Base-by-base conservation (phyloP, 83 land plant species). In the Picea abies region DNA sequence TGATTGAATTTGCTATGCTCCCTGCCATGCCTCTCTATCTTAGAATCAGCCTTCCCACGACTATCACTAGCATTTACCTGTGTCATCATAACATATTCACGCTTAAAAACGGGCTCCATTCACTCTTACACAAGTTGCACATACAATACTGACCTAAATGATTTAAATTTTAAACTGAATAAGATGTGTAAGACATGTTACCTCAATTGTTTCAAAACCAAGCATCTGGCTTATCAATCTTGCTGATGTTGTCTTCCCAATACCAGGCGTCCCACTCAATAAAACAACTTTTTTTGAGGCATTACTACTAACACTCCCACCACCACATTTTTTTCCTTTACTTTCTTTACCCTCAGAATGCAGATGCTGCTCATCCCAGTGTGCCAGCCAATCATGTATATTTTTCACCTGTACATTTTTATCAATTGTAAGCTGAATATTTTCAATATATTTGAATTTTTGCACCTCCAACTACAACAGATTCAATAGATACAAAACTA, bases 31-130 rank as follows among this genome's bases (percentile, higher is more conserved):
- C 99, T 87, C 90, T 61, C 64, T 63, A 97, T 89, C 62, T 94
- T 93, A 56, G 96, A 63, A 83, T 97, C 97, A 64, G 99, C 93
- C 87, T 97, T 97, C 11, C 99, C 98, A 84, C 99, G 97, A 68
- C 79, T 96, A 77, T 96, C 99, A 86, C 99, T 97, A 73, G 99
- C 99, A 96, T 97, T 97, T 7, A 97, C 99, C 99, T 97, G 81
- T 22, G 84, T 16, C 25, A 67, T 60, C 79, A 81, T 25, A 5
- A 8, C 19, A 47, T 44, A 78, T 23, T 66, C 16, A n/a, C 22
- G 49, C 25, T 63, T 80, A 63, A 17, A 67, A 67, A 29, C 22
- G n/a, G 66, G 26, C 20, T 4, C 69, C 9, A 3, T 72, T 22
- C 44, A 17, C 23, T 72, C 49, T 41, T 6, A 32, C 44, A 72